phyloP scores from a whole-genome alignment of 106 monocot genomes.

The Phalaenopsis equestris region DNA sequence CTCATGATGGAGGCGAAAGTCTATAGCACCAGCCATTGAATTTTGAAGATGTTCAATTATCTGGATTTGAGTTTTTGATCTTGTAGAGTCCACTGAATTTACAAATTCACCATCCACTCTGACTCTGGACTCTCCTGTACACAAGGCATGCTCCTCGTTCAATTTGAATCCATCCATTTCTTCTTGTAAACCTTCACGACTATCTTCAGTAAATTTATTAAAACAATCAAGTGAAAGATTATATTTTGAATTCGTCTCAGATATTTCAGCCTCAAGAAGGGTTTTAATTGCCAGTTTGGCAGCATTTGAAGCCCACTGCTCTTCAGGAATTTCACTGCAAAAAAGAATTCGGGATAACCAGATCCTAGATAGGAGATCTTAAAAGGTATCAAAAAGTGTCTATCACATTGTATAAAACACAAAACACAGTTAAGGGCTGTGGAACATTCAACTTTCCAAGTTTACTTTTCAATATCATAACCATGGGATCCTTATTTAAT shows the following conservation, averaged over 20 bases:
- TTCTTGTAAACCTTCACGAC: not conserved
- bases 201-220: not conserved
- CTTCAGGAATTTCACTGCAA: conserved; percentile 8
- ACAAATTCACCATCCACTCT: not conserved
- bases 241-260: not conserved
- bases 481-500: not conserved
- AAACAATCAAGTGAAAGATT: not conserved
- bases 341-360: not conserved
- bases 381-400: not conserved
- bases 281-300: conserved; percentile 5
- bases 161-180: not conserved
- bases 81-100: not conserved
- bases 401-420: not conserved
- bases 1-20: not conserved
- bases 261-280: not conserved
- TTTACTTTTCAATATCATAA: not conserved
- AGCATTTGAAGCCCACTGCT: conserved; percentile 6
- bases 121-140: too few relatives aligned
- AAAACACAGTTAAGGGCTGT: not conserved
- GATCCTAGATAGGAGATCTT: not conserved
- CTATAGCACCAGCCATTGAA: not conserved
- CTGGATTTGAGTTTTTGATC: not conserved
- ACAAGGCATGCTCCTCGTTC: not conserved
- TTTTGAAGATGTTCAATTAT: not conserved
- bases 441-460: not conserved